These are phyloP conservation scores for Rhodotorula diobovata DNA, from an alignment of 768 basidiomycete genomes.

Conservation along the genomic window DNA sequence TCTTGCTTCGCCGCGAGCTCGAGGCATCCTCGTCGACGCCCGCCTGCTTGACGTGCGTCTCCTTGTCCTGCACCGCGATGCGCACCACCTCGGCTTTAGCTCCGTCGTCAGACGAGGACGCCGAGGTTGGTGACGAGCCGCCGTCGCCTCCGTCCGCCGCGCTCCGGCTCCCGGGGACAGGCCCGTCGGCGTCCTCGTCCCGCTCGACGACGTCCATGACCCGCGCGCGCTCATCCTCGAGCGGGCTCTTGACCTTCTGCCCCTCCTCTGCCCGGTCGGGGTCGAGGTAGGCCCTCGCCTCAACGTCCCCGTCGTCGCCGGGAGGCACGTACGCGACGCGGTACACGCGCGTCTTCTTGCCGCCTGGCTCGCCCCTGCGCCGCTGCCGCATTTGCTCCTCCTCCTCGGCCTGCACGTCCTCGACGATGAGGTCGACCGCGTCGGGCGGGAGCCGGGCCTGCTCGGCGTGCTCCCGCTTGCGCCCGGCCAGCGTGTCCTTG, in stretches of 20 bases:
- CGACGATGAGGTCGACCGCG: constrained; percentile 84
- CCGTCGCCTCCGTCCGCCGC: not conserved
- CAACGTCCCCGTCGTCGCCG: not conserved
- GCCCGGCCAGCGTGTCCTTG: constrained; percentile 1
- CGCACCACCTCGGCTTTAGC: not conserved
- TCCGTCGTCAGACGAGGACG: not conserved
- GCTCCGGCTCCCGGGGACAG: not conserved
- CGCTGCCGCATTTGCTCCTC: constrained; percentile 56
- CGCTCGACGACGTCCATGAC: constrained; percentile 22
- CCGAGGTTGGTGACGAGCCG: too few relatives aligned
- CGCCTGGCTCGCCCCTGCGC: constrained; percentile 59
- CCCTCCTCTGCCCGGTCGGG: not conserved
- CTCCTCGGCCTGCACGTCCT: constrained; percentile 59
- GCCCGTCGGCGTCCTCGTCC: constrained; percentile 12
- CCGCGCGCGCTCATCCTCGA: not conserved
- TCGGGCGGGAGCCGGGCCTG: constrained; percentile 50
- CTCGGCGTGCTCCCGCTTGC: constrained; percentile 20
- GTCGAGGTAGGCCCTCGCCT: not conserved
- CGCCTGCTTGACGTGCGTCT: not conserved
- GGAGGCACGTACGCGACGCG: constrained; percentile 16
- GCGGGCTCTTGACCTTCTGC: not conserved
- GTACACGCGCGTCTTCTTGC: constrained; percentile 21
- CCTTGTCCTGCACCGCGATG: constrained; percentile 21
- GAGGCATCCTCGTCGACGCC: constrained; percentile 23
- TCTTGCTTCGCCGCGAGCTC: not conserved